Conservation (phyloP, 2,329 filamentous ascomycete species). For the Alternaria solani region DNA sequence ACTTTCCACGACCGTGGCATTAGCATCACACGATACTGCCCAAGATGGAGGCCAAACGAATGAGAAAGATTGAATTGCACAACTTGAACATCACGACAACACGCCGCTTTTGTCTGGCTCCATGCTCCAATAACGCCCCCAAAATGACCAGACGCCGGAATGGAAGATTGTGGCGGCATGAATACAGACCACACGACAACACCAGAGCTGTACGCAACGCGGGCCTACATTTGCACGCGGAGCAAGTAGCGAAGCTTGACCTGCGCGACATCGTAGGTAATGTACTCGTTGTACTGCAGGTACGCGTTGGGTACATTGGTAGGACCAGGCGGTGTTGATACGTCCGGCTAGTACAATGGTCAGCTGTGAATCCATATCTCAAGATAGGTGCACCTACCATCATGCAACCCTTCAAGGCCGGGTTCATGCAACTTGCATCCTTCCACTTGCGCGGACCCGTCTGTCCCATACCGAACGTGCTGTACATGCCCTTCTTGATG, state of each 20-base stretch:
- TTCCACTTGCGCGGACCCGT: constrained; percentile 76
- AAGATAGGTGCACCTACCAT: constrained; percentile 64
- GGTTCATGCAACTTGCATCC: constrained; percentile 73
- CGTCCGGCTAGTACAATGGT: constrained; percentile 33
- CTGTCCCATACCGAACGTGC: constrained; percentile 74
- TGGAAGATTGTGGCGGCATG: background rate
- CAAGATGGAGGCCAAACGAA: background rate
- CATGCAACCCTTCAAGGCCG: constrained; percentile 69
- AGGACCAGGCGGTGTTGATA: constrained; percentile 53
- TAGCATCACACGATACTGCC: background rate
- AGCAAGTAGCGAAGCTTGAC: constrained; percentile 75
- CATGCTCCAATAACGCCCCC: background rate
- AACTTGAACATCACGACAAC: background rate
- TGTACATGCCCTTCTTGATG: constrained; percentile 65
- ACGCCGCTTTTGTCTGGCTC: background rate
- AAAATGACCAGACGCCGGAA: background rate
- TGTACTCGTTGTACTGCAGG: constrained; percentile 77
- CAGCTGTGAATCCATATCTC: constrained; percentile 1
- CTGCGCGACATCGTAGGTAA: constrained; percentile 74
- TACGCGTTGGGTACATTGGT: constrained; percentile 58
- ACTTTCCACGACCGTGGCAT: background rate
- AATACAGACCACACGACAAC: background rate
- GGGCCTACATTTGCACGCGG: constrained; percentile 56
- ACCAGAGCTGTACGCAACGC: background rate
- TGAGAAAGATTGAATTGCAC: background rate